These are phyloP conservation scores for Zostera marina DNA, from an alignment of 116 monocot genomes.

Conservation along the genomic window DNA sequence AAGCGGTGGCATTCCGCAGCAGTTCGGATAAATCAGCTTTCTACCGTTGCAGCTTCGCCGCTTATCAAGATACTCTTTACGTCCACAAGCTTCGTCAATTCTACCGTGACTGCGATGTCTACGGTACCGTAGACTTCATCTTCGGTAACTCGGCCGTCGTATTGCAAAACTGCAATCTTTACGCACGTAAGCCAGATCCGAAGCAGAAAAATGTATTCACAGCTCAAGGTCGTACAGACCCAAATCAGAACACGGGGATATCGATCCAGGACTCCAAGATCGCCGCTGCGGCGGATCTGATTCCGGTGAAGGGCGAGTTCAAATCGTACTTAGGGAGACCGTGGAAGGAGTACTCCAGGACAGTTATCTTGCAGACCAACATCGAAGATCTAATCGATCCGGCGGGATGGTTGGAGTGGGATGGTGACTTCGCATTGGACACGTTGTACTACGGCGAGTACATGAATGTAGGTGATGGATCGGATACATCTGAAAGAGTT, in stretches of 20 bases:
- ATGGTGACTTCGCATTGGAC: background rate
- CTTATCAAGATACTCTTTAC: constrained; percentile 26
- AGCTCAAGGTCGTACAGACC: constrained; percentile 21
- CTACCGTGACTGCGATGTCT: constrained; percentile 23
- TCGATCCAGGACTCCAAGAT: constrained; percentile 14
- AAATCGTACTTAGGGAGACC: background rate
- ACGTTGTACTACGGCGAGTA: background rate
- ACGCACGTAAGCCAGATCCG: constrained; percentile 9
- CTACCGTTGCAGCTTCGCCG: constrained; percentile 23
- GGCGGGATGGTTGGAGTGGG: background rate
- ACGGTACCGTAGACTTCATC: constrained; percentile 27
- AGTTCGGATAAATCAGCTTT: constrained; percentile 16
- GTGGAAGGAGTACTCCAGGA: background rate
- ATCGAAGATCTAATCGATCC: background rate
- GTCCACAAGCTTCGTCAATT: constrained; percentile 18
- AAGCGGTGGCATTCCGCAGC: constrained; percentile 19
- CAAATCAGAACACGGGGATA: constrained; percentile 21
- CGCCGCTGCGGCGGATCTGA: background rate
- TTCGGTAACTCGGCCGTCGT: constrained; percentile 23
- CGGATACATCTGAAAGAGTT: background rate
- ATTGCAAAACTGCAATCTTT: constrained; percentile 20
- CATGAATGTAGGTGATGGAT: background rate
- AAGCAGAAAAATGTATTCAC: constrained; percentile 19
- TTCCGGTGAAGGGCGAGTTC: background rate
- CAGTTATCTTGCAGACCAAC: background rate